Conservation (phyloP, 257 asterid genomes). For the Leptodermis oblonga region DNA sequence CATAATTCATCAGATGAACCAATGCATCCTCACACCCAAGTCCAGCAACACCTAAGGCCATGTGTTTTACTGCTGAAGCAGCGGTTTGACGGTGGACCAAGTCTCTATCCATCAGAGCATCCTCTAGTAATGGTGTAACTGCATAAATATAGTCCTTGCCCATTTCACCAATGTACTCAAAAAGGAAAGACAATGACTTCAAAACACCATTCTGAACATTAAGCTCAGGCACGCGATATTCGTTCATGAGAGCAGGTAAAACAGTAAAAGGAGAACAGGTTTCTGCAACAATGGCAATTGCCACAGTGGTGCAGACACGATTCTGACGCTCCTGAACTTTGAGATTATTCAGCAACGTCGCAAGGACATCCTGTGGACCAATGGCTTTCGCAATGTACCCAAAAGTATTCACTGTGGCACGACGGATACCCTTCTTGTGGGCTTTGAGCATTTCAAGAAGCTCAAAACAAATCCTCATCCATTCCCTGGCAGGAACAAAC, state of each 20-base stretch:
- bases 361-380: conserved; percentile 86
- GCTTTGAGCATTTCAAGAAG: conserved; percentile 95
- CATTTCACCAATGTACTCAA: conserved; percentile 89
- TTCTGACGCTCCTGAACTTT: conserved; percentile 91
- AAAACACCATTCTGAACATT: conserved; percentile 88
- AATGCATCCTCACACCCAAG: conserved; percentile 91
- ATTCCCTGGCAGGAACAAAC: conserved; percentile 86
- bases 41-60: conserved; percentile 88
- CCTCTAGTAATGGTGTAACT: conserved; percentile 86
- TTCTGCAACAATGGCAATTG: conserved; percentile 91
- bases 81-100: conserved; percentile 84
- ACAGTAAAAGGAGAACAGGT: conserved; percentile 88
- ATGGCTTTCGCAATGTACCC: conserved; percentile 89
- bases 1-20: conserved; percentile 68
- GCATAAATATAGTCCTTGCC: conserved; percentile 92
- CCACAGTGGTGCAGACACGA: conserved; percentile 88
- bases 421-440: conserved; percentile 83
- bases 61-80: conserved; percentile 85
- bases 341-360: conserved; percentile 76
- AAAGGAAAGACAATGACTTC: conserved; percentile 75
- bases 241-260: conserved; percentile 82
- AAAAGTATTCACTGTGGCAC: conserved; percentile 84
- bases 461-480: conserved; percentile 95
- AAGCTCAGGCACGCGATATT: conserved; percentile 84
- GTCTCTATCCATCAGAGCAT: conserved; percentile 89